Evolutionary conservation across 768 basidiomycete species (phyloP).

Genomic region (Podaxis sp.): DNA sequence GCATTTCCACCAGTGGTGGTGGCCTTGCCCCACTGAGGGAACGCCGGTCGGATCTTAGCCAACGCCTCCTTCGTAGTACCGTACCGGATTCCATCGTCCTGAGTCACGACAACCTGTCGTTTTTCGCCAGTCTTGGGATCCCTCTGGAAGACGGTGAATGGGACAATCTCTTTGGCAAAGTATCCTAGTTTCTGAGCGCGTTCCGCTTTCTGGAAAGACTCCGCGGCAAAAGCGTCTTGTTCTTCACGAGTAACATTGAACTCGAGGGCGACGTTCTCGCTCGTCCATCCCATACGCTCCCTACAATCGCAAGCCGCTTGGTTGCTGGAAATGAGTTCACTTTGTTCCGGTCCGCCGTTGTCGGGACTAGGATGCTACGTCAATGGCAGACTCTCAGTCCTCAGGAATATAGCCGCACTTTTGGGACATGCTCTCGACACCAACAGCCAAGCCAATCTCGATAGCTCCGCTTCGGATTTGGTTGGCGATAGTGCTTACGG

Average conservation of each 20-base stretch:
- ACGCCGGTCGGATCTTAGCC: constrained; percentile 67
- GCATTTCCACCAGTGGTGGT: constrained; percentile 86
- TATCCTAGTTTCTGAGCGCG: constrained; percentile 65
- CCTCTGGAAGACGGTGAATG: constrained; percentile 65
- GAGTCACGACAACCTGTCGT: constrained; percentile 51
- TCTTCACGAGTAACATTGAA: constrained; percentile 70
- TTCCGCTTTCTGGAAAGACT: constrained; percentile 80
- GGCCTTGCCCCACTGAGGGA: constrained; percentile 77
- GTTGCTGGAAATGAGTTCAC: constrained; percentile 59
- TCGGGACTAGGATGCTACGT: constrained; percentile 51
- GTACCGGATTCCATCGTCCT: constrained; percentile 78
- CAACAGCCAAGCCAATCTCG: constrained; percentile 75
- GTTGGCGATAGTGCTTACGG: constrained; percentile 74
- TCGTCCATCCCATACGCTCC: constrained; percentile 88
- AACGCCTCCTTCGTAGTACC: constrained; percentile 70
- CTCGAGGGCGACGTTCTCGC: constrained; percentile 80
- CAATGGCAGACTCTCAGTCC: not conserved
- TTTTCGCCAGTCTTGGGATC: constrained; percentile 55
- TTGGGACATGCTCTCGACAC: constrained; percentile 85
- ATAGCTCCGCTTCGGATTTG: constrained; percentile 78
- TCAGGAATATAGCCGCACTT: constrained; percentile 43
- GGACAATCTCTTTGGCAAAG: constrained; percentile 72
- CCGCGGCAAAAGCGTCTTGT: constrained; percentile 74
- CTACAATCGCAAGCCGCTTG: constrained; percentile 58
- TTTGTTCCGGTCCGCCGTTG: constrained; percentile 56